Evolutionary conservation across 106 monocot genomes (phyloP).

Genomic region (Dioscorea dumetorum): DNA sequence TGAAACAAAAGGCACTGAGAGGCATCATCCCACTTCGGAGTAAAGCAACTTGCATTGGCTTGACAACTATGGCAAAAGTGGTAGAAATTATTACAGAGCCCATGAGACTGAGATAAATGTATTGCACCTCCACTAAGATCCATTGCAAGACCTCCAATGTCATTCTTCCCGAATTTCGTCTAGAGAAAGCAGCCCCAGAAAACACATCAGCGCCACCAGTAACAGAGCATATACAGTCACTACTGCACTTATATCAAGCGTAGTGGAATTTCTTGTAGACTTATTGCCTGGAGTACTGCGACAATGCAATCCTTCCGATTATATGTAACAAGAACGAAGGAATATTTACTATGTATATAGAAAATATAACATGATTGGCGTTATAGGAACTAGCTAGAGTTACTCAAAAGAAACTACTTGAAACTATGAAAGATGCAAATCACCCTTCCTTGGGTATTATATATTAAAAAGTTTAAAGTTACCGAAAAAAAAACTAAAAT

Average conservation of each 20-base stretch:
- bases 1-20: constrained; percentile 28
- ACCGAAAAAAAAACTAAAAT: neutral
- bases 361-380: too few species aligned
- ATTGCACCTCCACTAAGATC: constrained; percentile 69
- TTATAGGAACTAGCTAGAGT: too few species aligned
- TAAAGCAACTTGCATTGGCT: neutral
- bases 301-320: neutral
- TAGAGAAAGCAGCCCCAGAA: constrained; percentile 99
- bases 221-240: constrained; percentile 91
- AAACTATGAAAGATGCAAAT: too few species aligned
- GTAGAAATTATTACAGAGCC: neutral
- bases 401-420: too few species aligned
- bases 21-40: neutral
- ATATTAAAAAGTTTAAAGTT: too few species aligned
- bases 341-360: too few species aligned
- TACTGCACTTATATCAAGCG: constrained; percentile 87
- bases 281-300: constrained; percentile 28
- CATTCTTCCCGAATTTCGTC: constrained; percentile 80
- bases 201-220: constrained; percentile 95
- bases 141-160: constrained; percentile 51
- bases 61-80: neutral
- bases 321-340: too few species aligned
- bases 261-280: constrained; percentile 45
- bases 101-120: neutral
- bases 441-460: too few species aligned